Base-by-base conservation (phyloP, 1,284 basidiomycete species). In the Bjerkandera adusta region DNA sequence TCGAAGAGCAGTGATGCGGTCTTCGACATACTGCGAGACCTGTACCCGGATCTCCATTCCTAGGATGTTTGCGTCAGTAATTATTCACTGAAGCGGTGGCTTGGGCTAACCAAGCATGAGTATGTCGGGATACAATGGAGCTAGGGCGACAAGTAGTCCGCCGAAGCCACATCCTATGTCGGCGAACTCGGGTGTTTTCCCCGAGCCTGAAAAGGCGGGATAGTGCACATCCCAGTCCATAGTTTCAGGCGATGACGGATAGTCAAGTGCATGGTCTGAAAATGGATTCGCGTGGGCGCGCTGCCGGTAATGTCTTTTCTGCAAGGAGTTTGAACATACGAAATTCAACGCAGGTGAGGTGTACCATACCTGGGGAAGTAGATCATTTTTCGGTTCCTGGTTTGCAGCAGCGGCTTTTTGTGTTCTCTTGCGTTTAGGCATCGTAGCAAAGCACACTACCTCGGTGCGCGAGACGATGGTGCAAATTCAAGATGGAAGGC, bases 101-200 rank as follows among this genome's bases (percentile, higher is more conserved):
- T n/a, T n/a, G n/a, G 37, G 73, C 85, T 64, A 57, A 94, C 94
- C 97, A 33, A 99, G 81, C 81, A 99, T 97, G 47, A 97, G 76
- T 0, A 81, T 92, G 52, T 97, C 85, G 10, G 97, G 97, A 64
- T 89, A 97, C 47, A 92, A 70, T 4, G 95, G 93, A 0, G 95
- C 93, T 20, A 99, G 81, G 6, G 89, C 74, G 60, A 97, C 90
- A 49, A 97, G 72, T 34, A 99, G 78, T 5, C 97, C 97, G 13
- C 97, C 97, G 61, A 99, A 99, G 32, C 97, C 97, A 66, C 97
- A 99, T 0, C 97, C 97, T 18, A 99, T 83, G 68, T 99, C 97
- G 2, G 92, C 96, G 63, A 96, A 97, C 68, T 96, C 93, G 29
- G 97, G 95, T 11, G 71, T 69, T 62, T 85, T 84, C 18, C 70